Evolutionary conservation across 176 grass and related monocot species (phyloP).

Genomic region (Triticum timopheevii): DNA sequence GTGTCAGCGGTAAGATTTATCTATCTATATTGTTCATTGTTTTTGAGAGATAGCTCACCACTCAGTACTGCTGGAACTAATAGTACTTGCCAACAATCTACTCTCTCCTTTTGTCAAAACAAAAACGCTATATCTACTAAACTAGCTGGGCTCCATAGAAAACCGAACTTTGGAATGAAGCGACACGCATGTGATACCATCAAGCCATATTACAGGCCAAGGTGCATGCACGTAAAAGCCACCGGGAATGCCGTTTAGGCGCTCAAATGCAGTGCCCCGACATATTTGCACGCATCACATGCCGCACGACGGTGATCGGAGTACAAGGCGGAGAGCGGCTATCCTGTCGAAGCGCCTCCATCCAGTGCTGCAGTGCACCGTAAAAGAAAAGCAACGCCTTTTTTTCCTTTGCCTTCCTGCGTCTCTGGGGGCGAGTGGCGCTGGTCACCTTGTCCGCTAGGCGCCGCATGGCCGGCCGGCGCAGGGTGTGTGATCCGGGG

Average conservation of each 20-base stretch:
- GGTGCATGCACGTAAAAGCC: neutral
- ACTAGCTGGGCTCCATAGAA: neutral
- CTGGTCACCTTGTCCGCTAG: constrained; percentile 1
- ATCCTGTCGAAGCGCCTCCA: neutral
- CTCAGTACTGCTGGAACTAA: too few relatives aligned
- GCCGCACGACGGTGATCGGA: neutral
- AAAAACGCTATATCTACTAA: neutral
- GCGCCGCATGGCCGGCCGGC: neutral
- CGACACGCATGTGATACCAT: neutral
- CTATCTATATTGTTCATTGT: too few relatives aligned
- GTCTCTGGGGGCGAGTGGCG: neutral
- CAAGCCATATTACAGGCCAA: neutral
- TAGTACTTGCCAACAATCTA: too few relatives aligned
- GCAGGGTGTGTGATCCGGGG: neutral
- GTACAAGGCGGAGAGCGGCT: neutral
- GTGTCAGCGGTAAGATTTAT: too few relatives aligned
- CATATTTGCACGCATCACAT: neutral
- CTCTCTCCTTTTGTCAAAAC: neutral
- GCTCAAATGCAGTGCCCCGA: neutral
- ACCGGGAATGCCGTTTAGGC: neutral
- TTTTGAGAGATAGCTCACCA: too few relatives aligned
- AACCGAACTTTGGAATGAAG: neutral
- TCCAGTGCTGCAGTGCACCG: neutral
- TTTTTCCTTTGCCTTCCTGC: neutral
- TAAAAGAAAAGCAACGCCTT: neutral